Evolutionary conservation across 1,284 basidiomycete genomes (phyloP), one percentile per base, ranked within the genome.

Genomic region (Pseudozyma tsukubaensis): DNA sequence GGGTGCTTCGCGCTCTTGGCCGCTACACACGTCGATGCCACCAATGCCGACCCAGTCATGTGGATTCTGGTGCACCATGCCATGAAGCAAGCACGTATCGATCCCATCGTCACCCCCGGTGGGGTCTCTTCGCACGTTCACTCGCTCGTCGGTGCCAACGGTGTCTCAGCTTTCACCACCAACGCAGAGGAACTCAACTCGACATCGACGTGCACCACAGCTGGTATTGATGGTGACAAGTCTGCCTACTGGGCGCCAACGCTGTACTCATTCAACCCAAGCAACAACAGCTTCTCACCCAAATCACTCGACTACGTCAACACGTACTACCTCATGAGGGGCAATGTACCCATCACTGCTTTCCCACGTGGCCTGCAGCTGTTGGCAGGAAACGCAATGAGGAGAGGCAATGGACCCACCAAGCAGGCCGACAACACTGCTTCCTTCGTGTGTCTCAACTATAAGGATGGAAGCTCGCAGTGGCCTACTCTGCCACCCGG

Each of bases 91-190:
- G 87, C 87, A 56, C 86, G 88, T 40, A 77, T 87, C 36, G 87
- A 88, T 64, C 86, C 87, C 21, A 86, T 88, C 64, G 83, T 88
- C 42, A 83, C 79, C 16, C 87, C 87, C 4, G 86, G 85, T 19
- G 58, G 66, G 12, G 77, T 80, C 5, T 86, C 86, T 2, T 81
- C 86, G 49, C 86, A 87, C 64, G 84, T 86, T 24, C 87, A 88
- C 68, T 86, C 86, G 50, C 51, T 87, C 49, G 82, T 58, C 44
- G 87, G 87, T 16, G 58, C 50, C 37, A 66, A 74, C 35, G 71
- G 71, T 13, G 59, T 74, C 39, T 29, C 32, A 9, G 39, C 39
- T 7, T 37, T 56, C 53, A 72, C 64, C 3, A 64, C 56, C 45
- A 68, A 60, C 1, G 70, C 60, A 4, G n/a, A 57, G n/a, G 34